phyloP scores from a whole-genome alignment of 306 rosid species.

The Pyrus pyrifolia region DNA sequence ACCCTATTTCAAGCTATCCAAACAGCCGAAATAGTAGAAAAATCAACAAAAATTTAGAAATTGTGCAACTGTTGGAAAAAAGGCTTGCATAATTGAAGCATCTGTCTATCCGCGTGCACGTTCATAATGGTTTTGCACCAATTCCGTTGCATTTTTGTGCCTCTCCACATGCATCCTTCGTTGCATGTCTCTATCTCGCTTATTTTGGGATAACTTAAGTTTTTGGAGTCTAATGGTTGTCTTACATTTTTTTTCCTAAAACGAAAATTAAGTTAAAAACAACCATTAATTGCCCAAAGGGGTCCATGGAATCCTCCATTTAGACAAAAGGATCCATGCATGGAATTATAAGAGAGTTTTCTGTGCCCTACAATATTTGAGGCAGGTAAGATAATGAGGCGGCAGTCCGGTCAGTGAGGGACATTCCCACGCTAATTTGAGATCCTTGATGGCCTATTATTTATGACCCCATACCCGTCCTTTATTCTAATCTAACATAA shows the following conservation, averaged over 20 bases:
- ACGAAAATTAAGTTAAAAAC: background rate
- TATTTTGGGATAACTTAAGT: background rate
- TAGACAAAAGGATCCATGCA: background rate
- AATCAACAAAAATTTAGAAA: too few relatives aligned
- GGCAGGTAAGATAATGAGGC: constrained; percentile 44
- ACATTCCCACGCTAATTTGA: constrained; percentile 41
- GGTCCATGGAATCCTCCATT: background rate
- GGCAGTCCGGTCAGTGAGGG: constrained; percentile 42
- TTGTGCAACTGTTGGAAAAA: too few relatives aligned
- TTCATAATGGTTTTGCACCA: too few relatives aligned
- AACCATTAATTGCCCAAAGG: background rate
- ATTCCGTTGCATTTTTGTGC: too few relatives aligned
- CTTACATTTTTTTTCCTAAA: background rate
- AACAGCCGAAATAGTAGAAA: too few relatives aligned
- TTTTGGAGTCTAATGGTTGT: background rate
- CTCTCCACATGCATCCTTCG: background rate
- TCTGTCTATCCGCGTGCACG: too few relatives aligned
- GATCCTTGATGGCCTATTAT: background rate
- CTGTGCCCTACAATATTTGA: constrained; percentile 3
- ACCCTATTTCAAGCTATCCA: too few relatives aligned
- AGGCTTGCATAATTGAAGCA: too few relatives aligned
- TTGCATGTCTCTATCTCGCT: background rate
- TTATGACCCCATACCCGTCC: background rate
- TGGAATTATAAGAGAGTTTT: background rate
- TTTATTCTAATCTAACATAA: background rate